phyloP scores from a whole-genome alignment of 495 filamentous ascomycete genomes.

The Aspergillus mulundensis region DNA sequence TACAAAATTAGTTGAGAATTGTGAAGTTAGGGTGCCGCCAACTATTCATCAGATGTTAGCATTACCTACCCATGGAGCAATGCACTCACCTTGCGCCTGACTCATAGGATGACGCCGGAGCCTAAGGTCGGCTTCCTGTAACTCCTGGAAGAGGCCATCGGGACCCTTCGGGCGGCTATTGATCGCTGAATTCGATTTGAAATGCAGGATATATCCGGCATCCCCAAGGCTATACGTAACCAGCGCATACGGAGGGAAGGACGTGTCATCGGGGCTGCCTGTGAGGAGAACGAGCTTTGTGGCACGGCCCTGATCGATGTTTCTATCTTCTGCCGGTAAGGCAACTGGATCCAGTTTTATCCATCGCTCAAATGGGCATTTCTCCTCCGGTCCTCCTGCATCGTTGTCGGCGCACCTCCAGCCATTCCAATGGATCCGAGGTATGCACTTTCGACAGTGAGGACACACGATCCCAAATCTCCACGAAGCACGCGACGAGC shows the following conservation, averaged over 20 bases:
- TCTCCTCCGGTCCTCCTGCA: slow-evolving; percentile 21
- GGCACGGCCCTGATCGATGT: slow-evolving; percentile 25
- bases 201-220: slow-evolving; percentile 59
- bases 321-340: slow-evolving; percentile 30
- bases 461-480: slow-evolving; percentile 68
- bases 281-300: slow-evolving; percentile 13
- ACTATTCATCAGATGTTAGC: slow-evolving; percentile 16
- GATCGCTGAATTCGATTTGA: slow-evolving; percentile 50
- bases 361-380: slow-evolving; percentile 44
- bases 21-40: slow-evolving; percentile 52
- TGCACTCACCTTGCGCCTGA: slow-evolving; percentile 35
- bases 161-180: slow-evolving; percentile 52
- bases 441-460: slow-evolving; percentile 60
- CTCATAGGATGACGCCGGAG: slow-evolving; percentile 52
- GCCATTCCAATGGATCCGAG: slow-evolving; percentile 56
- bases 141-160: slow-evolving; percentile 56
- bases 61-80: neutral
- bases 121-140: slow-evolving; percentile 57
- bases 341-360: slow-evolving; percentile 35
- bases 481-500: slow-evolving; percentile 39
- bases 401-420: slow-evolving; percentile 54
- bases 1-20: slow-evolving; percentile 73
- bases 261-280: slow-evolving; percentile 17
- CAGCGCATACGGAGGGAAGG: slow-evolving; percentile 23
- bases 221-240: slow-evolving; percentile 33